Evolutionary conservation across 2,329 filamentous ascomycete genomes (phyloP).

Genomic region (Dactylellina drechsleri): DNA sequence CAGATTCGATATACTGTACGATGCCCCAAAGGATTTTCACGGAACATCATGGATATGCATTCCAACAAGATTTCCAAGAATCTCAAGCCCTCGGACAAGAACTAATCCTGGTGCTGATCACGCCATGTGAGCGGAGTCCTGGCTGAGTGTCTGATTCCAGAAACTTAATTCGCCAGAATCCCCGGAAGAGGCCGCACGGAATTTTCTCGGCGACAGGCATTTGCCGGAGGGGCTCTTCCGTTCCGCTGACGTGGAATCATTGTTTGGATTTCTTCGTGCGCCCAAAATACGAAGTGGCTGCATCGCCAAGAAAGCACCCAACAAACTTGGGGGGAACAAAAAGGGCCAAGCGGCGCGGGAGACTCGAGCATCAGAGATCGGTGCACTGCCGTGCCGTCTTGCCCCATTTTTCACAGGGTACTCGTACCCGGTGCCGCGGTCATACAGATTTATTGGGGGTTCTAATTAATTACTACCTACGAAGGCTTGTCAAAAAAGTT

Average conservation of each 20-base stretch:
- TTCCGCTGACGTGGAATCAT: conserved; percentile 34
- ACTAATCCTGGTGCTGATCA: conserved; percentile 34
- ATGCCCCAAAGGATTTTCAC: too few relatives aligned
- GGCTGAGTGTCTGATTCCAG: not conserved
- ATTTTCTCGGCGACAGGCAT: conserved; percentile 11
- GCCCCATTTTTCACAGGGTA: too few relatives aligned
- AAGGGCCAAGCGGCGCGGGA: too few relatives aligned
- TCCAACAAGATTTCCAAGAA: conserved; percentile 31
- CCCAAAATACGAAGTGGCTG: conserved; percentile 25
- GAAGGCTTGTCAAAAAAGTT: too few relatives aligned
- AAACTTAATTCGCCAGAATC: not conserved
- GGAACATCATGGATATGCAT: conserved; percentile 19
- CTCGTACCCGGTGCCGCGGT: too few relatives aligned
- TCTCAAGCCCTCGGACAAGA: conserved; percentile 5
- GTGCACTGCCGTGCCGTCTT: too few relatives aligned
- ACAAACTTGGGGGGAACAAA: too few relatives aligned
- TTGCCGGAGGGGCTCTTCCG: conserved; percentile 32
- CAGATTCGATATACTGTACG: too few relatives aligned
- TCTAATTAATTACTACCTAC: too few relatives aligned
- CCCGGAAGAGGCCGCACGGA: not conserved
- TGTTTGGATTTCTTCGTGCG: conserved; percentile 1
- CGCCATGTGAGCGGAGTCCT: conserved; percentile 15
- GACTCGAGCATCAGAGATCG: too few relatives aligned
- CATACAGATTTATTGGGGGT: too few relatives aligned
- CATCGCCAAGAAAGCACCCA: not conserved